Evolutionary conservation across 345 rosid species (phyloP).

Genomic region (Euphorbia lathyris): DNA sequence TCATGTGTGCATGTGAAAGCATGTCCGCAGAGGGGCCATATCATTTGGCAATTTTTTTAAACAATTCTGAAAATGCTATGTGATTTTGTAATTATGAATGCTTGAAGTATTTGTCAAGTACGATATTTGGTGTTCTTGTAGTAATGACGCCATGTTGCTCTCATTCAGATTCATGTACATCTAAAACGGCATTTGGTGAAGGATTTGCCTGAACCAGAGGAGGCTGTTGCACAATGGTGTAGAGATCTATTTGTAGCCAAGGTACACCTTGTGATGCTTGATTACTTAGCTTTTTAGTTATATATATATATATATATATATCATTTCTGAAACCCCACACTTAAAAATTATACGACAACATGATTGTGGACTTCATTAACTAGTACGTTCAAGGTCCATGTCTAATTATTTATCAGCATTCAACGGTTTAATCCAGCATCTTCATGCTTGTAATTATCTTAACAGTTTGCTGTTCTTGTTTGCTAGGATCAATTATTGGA

Average conservation of each 20-base stretch:
- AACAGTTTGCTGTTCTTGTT: background rate
- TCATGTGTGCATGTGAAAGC: background rate
- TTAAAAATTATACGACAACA: background rate
- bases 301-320: background rate
- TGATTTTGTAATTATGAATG: background rate
- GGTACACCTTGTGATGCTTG: slow-evolving; percentile 12
- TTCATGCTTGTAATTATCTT: background rate
- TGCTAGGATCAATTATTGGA: slow-evolving; percentile 32
- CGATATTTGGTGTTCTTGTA: background rate
- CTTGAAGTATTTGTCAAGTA: too few relatives aligned
- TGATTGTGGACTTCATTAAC: background rate
- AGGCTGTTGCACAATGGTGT: slow-evolving; percentile 36
- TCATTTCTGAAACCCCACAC: background rate
- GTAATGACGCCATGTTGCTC: background rate
- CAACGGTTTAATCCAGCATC: background rate
- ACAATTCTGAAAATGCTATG: background rate
- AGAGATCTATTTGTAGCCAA: slow-evolving; percentile 34
- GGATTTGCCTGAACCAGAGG: slow-evolving; percentile 33
- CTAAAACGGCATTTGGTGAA: slow-evolving; percentile 28
- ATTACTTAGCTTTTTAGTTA: slow-evolving; percentile 1
- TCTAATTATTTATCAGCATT: background rate
- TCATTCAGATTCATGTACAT: slow-evolving; percentile 25
- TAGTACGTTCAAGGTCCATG: background rate
- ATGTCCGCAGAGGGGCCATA: background rate
- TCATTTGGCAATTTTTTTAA: background rate